phyloP scores from a whole-genome alignment of 352 stramenopile species.

The Globisporangium spiculum region DNA sequence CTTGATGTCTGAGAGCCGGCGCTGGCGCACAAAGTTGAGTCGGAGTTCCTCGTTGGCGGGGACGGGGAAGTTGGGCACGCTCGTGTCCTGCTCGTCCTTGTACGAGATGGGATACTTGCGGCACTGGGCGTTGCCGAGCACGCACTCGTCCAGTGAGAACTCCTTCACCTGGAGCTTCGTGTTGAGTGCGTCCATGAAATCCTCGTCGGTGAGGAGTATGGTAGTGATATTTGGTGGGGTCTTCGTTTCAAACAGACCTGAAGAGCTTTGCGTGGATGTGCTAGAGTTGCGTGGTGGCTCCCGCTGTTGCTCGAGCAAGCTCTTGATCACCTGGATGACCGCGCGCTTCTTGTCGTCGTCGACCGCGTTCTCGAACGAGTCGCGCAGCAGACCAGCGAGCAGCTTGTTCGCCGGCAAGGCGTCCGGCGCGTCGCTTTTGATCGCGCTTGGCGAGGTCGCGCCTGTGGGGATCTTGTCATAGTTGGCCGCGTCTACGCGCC shows the following conservation, averaged over 20 bases:
- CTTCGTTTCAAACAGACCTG: background rate
- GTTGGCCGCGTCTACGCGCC: slow-evolving; percentile 49
- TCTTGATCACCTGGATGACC: slow-evolving; percentile 50
- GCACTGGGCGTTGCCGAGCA: slow-evolving; percentile 23
- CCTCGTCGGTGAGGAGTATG: slow-evolving; percentile 1
- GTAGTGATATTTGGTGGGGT: background rate
- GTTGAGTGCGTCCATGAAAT: slow-evolving; percentile 1
- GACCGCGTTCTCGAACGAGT: slow-evolving; percentile 36
- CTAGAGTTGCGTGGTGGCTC: background rate
- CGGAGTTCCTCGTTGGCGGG: slow-evolving; percentile 38
- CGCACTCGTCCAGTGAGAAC: slow-evolving; percentile 17
- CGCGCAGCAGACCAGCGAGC: slow-evolving; percentile 37
- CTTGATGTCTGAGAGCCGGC: slow-evolving; percentile 36
- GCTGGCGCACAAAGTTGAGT: slow-evolving; percentile 32
- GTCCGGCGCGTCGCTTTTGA: slow-evolving; percentile 25
- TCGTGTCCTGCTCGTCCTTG: slow-evolving; percentile 17
- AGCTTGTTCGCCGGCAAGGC: slow-evolving; percentile 21
- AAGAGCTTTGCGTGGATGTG: slow-evolving; percentile 1
- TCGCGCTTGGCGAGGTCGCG: slow-evolving; percentile 19
- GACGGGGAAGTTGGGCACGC: slow-evolving; percentile 23
- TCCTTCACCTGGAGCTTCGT: slow-evolving; percentile 8
- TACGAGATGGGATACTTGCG: slow-evolving; percentile 36
- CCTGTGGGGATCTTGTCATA: slow-evolving; percentile 40
- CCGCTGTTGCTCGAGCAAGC: slow-evolving; percentile 35
- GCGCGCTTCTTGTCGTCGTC: slow-evolving; percentile 25